Conservation (phyloP, 306 rosid species). For the Lithocarpus polystachyus region DNA sequence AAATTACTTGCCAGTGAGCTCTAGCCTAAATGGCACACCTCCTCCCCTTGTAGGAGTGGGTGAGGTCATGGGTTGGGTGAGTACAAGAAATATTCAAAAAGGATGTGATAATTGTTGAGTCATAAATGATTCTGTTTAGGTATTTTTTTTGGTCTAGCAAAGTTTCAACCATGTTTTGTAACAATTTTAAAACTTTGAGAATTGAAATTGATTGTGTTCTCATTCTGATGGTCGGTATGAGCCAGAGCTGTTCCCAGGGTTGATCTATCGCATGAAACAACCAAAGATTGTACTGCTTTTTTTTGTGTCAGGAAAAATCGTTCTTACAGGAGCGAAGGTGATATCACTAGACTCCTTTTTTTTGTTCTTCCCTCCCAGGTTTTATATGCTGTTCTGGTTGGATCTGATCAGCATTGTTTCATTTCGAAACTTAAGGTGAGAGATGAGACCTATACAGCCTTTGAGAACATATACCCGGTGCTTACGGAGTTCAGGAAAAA, state of each 20-base stretch:
- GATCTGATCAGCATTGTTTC: not conserved
- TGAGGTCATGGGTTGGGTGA: too few species aligned
- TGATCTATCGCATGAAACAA: conserved; percentile 93
- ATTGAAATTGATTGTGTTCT: not conserved
- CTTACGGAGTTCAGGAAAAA: conserved; percentile 90
- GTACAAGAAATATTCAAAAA: too few species aligned
- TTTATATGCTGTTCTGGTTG: not conserved
- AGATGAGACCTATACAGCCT: conserved; percentile 86
- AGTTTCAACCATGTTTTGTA: too few species aligned
- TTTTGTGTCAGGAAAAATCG: conserved; percentile 93
- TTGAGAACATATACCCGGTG: conserved; percentile 92
- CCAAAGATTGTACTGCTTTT: conserved; percentile 93
- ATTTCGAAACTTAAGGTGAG: conserved; percentile 58
- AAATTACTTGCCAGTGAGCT: too few species aligned
- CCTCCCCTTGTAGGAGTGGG: too few species aligned
- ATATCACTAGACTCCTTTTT: too few species aligned
- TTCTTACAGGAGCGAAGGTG: too few species aligned
- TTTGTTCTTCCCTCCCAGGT: not conserved
- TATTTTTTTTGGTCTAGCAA: not conserved
- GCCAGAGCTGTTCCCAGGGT: conserved; percentile 93
- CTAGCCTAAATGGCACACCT: too few species aligned
- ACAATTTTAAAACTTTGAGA: not conserved
- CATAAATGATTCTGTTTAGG: too few species aligned
- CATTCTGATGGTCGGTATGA: conserved; percentile 57
- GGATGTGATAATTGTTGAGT: too few species aligned